Evolutionary conservation across 345 rosid genomes (phyloP).

Genomic region (Syzygium grande): DNA sequence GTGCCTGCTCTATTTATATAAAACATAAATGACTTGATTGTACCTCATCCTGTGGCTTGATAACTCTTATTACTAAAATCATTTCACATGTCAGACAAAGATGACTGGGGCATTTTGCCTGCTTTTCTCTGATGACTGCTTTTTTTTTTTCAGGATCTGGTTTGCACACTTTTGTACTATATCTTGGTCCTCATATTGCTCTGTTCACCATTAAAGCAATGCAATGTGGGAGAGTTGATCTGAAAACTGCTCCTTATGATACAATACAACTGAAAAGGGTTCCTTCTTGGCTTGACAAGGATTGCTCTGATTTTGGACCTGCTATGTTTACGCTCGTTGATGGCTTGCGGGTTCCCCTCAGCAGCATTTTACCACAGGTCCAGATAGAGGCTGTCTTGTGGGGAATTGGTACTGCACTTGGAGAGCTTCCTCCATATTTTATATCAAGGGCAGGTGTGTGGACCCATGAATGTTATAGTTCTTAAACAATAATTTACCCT

Average conservation of each 20-base stretch:
- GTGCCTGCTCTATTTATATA: background rate
- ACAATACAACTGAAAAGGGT: conserved; percentile 78
- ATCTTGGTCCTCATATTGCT: conserved; percentile 96
- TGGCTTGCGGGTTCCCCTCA: conserved; percentile 74
- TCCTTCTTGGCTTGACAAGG: conserved; percentile 93
- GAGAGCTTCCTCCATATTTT: conserved; percentile 99
- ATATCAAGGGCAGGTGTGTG: conserved; percentile 88
- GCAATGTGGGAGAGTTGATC: conserved; percentile 88
- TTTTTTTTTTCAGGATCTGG: conserved; percentile 68
- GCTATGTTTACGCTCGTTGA: conserved; percentile 45
- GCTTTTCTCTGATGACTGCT: background rate
- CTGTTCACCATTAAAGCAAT: conserved; percentile 89
- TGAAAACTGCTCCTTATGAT: conserved; percentile 92
- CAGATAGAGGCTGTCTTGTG: conserved; percentile 86
- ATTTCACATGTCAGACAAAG: background rate
- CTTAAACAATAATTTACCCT: background rate
- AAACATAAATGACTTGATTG: background rate
- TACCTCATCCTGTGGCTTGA: background rate
- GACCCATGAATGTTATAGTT: background rate
- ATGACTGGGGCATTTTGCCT: background rate
- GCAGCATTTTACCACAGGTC: conserved; percentile 88
- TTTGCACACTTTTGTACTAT: conserved; percentile 93
- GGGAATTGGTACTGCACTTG: conserved; percentile 99
- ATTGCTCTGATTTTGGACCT: conserved; percentile 79
- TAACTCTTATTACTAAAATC: background rate